Percentiles rank a stretch among this genome's conserved stretches.
Evolutionary conservation across 2,329 filamentous ascomycete species (phyloP).

Genomic region (Sclerotinia borealis): DNA sequence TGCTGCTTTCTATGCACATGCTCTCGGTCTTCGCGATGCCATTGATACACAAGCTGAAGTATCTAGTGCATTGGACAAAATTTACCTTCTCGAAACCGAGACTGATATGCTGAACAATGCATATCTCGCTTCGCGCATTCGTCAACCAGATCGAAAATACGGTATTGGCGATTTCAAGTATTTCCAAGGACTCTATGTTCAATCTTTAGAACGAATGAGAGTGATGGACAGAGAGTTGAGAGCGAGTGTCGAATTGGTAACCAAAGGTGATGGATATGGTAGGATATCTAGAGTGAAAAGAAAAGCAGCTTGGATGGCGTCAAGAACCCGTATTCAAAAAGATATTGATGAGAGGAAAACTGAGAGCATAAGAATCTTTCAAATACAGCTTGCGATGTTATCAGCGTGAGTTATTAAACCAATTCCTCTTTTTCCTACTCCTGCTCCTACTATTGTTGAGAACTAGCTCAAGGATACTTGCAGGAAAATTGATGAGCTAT

Average conservation of each 20-base stretch:
- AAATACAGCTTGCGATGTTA: constrained; percentile 22
- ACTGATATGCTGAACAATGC: constrained; percentile 24
- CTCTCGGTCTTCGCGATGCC: constrained; percentile 18
- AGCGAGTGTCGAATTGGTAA: constrained; percentile 12
- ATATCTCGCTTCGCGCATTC: constrained; percentile 19
- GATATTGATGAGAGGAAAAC: constrained; percentile 20
- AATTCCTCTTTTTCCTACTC: not conserved
- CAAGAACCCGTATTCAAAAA: constrained; percentile 18
- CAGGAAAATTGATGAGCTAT: constrained; percentile 24
- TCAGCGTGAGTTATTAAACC: constrained; percentile 20
- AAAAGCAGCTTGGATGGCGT: constrained; percentile 20
- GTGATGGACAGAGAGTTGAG: constrained; percentile 18
- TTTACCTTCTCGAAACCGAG: constrained; percentile 21
- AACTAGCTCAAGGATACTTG: constrained; percentile 5
- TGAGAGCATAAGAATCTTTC: constrained; percentile 21
- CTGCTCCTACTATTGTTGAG: not conserved
- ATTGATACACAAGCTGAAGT: constrained; percentile 23
- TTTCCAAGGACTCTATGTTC: constrained; percentile 19
- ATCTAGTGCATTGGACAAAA: constrained; percentile 20
- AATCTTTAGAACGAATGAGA: constrained; percentile 18
- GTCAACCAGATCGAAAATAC: constrained; percentile 19
- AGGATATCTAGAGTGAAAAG: constrained; percentile 21
- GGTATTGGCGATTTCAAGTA: constrained; percentile 22
- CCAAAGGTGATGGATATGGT: constrained; percentile 18
- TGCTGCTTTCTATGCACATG: constrained; percentile 20